Percentiles rank a stretch among this genome's conserved stretches.
Conservation (phyloP, 345 rosid genomes). For the Eucalyptus guilfoylei region DNA sequence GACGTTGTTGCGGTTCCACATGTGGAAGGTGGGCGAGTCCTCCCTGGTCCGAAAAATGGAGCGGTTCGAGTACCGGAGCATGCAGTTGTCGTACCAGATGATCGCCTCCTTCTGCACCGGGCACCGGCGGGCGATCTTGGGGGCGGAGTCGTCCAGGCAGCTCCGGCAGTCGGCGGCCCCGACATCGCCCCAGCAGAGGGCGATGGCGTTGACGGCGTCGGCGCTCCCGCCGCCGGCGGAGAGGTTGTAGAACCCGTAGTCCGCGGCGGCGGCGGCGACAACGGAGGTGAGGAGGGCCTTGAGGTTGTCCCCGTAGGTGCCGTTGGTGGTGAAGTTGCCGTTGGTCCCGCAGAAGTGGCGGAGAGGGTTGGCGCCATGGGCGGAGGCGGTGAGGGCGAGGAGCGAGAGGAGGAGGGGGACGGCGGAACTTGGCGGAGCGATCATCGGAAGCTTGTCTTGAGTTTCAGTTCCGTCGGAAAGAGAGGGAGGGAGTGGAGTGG, state of each 20-base stretch:
- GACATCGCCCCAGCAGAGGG: neutral
- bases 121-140: neutral
- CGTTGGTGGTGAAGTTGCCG: neutral
- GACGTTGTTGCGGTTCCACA: neutral
- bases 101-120: neutral
- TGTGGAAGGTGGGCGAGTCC: rapidly evolving
- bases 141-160: neutral
- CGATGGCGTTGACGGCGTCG: neutral
- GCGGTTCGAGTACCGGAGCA: neutral
- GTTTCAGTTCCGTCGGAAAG: neutral
- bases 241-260: neutral
- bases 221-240: neutral
- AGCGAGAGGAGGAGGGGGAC: neutral
- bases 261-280: neutral
- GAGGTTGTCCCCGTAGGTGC: neutral
- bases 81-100: neutral
- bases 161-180: neutral
- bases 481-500: neutral
- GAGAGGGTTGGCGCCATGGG: neutral
- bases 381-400: neutral
- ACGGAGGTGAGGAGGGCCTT: neutral
- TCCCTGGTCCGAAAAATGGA: neutral
- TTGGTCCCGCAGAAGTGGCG: neutral
- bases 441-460: neutral
- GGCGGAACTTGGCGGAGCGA: neutral